Conservation (phyloP, 2,329 filamentous ascomycete genomes). For the Fusarium vanettenii region DNA sequence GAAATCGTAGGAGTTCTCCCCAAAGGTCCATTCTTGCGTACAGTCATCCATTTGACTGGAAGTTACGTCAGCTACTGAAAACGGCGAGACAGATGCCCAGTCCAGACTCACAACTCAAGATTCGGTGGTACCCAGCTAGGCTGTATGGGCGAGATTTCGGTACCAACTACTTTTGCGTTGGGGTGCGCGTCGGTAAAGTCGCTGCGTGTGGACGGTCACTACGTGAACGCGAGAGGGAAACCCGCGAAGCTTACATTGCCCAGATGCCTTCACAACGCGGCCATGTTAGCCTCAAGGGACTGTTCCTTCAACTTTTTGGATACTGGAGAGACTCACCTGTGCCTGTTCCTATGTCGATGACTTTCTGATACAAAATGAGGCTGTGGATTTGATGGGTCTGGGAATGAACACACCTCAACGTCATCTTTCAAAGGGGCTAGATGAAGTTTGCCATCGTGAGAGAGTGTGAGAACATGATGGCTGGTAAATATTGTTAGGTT, state of each 20-base stretch:
- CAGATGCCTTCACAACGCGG: neutral
- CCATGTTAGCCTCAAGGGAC: neutral
- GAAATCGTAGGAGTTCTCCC: neutral
- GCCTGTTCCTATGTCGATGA: neutral
- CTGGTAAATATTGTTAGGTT: neutral
- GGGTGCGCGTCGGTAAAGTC: neutral
- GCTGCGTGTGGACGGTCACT: neutral
- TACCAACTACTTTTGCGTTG: neutral
- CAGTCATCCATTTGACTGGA: conserved; percentile 12
- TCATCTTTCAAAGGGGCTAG: neutral
- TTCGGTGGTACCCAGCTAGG: conserved; percentile 3
- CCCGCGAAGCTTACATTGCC: conserved; percentile 1
- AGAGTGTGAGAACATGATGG: conserved; percentile 3
- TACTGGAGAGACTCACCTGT: neutral
- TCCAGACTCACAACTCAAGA: neutral
- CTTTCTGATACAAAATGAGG: neutral
- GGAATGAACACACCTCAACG: neutral
- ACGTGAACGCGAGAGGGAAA: neutral
- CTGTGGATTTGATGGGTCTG: neutral
- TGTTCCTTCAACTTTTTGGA: neutral
- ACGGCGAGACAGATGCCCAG: neutral
- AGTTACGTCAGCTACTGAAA: neutral
- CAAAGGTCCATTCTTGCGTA: conserved; percentile 7
- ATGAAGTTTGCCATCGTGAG: conserved; percentile 8
- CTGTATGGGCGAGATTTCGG: conserved; percentile 1